Conservation (phyloP, 192 early-diverging fungal species). For the Linnemannia hyalina region DNA sequence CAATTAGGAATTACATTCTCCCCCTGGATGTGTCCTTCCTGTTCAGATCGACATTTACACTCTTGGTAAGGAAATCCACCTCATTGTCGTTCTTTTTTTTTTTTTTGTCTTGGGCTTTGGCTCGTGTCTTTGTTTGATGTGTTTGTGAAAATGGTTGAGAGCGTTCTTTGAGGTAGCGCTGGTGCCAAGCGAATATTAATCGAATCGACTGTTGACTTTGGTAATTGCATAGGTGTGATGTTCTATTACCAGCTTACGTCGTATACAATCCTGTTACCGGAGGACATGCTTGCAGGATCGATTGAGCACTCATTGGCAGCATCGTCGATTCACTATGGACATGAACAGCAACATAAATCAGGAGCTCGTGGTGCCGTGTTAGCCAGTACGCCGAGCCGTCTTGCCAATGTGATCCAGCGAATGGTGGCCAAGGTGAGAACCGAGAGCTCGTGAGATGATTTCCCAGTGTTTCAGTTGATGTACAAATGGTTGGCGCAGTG, state of each 20-base stretch:
- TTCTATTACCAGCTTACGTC: constrained; percentile 46
- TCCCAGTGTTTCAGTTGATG: background rate
- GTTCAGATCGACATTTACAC: constrained; percentile 53
- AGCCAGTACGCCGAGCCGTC: constrained; percentile 13
- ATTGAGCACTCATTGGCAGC: constrained; percentile 19
- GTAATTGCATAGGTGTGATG: constrained; percentile 28
- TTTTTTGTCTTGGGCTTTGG: background rate
- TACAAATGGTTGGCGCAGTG: background rate
- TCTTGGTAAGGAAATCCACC: constrained; percentile 22
- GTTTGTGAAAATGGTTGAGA: background rate
- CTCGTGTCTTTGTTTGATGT: background rate
- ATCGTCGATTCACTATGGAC: background rate
- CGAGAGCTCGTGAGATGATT: background rate
- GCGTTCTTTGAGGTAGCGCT: background rate
- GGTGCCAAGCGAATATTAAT: background rate
- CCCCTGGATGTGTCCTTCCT: constrained; percentile 42
- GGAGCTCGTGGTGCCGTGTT: constrained; percentile 9
- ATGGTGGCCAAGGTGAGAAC: constrained; percentile 47
- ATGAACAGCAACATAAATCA: background rate
- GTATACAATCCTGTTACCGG: constrained; percentile 18
- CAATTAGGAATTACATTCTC: constrained; percentile 42
- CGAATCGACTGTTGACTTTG: background rate
- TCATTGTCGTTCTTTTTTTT: background rate
- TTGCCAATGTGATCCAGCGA: constrained; percentile 41
- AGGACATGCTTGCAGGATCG: constrained; percentile 15